Percentiles rank a stretch among this genome's conserved stretches.
Evolutionary conservation across 305 asterid genomes (phyloP).

Genomic region (Solanum hybrid): DNA sequence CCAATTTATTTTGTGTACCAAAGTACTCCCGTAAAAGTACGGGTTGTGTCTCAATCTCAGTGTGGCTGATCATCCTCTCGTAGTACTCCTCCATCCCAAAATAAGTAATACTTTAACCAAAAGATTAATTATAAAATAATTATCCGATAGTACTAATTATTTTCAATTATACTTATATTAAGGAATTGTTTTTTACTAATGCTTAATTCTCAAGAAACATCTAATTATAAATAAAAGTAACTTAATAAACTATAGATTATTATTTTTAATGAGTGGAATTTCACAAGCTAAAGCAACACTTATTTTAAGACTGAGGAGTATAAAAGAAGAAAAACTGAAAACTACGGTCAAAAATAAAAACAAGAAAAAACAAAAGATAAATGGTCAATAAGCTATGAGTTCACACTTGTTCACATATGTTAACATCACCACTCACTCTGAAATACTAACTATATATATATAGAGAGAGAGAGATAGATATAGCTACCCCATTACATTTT

Average conservation of each 20-base stretch:
- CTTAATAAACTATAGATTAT: background rate
- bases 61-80: background rate
- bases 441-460: background rate
- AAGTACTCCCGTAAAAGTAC: background rate
- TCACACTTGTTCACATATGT: background rate
- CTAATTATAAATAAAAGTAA: background rate
- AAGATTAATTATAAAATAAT: background rate
- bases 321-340: background rate
- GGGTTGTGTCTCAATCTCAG: background rate
- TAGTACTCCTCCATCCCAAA: background rate
- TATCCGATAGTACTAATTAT: background rate
- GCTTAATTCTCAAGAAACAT: background rate
- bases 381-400: background rate
- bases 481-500: background rate
- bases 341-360: background rate
- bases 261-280: background rate
- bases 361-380: background rate
- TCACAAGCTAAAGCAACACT: background rate
- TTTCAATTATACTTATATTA: background rate
- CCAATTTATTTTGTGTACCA: background rate
- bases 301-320: background rate
- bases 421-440: background rate
- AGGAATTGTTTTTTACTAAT: background rate
- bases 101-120: background rate
- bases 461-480: too few species aligned